phyloP scores from a whole-genome alignment of 179 eudicot genomes.

The Carnegiea gigantea region DNA sequence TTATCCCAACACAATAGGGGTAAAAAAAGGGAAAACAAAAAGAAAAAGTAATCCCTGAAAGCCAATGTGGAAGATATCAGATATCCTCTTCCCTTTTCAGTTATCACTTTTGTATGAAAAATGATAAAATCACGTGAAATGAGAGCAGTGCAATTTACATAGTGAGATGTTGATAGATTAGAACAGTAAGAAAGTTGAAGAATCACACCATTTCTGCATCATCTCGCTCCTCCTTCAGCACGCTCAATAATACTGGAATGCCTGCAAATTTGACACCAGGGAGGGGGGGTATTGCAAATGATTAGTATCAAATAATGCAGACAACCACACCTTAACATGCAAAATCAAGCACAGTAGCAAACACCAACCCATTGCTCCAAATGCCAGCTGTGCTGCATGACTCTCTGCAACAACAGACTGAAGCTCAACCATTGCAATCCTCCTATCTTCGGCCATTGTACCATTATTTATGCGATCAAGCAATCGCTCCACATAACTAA shows the following conservation, averaged over 20 bases:
- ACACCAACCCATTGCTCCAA: slow-evolving; percentile 92
- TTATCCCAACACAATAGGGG: neutral
- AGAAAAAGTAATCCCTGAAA: neutral
- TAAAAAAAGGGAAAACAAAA: neutral
- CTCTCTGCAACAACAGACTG: slow-evolving; percentile 95
- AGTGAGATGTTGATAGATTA: neutral
- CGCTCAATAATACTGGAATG: slow-evolving; percentile 75
- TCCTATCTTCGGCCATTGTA: slow-evolving; percentile 80
- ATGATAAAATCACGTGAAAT: neutral
- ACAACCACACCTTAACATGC: neutral
- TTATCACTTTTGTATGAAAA: neutral
- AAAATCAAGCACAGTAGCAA: slow-evolving; percentile 15
- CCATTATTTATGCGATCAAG: slow-evolving; percentile 96
- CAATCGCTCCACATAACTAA: slow-evolving; percentile 92
- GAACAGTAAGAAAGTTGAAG: neutral
- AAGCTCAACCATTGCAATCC: slow-evolving; percentile 84
- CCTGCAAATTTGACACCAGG: slow-evolving; percentile 43
- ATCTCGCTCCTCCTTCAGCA: slow-evolving; percentile 89
- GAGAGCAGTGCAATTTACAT: neutral
- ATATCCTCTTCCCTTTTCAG: neutral
- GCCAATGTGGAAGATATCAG: neutral
- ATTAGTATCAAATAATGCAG: neutral
- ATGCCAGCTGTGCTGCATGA: slow-evolving; percentile 84
- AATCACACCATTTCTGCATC: slow-evolving; percentile 86
- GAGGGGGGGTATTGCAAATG: slow-evolving; percentile 5